phyloP scores from a whole-genome alignment of 1,284 basidiomycete genomes.

The Xerocomus cyaneibrunnescens region DNA sequence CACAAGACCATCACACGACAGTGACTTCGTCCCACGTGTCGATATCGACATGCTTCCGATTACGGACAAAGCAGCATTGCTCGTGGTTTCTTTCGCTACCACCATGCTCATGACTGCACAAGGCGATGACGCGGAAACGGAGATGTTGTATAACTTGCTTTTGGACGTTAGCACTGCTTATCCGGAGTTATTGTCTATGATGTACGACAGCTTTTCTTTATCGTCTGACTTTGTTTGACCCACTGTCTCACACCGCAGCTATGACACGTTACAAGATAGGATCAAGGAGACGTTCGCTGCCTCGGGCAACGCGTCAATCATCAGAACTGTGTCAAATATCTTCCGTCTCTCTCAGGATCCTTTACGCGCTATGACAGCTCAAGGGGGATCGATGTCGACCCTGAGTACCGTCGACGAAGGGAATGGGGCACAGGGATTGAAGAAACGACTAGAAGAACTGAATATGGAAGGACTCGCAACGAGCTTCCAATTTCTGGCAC shows the following conservation, averaged over 20 bases:
- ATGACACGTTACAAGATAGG: slow-evolving; percentile 76
- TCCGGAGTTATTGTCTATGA: slow-evolving; percentile 74
- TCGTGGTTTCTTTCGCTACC: slow-evolving; percentile 73
- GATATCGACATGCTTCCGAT: slow-evolving; percentile 63
- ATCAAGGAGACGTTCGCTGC: slow-evolving; percentile 76
- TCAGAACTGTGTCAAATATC: slow-evolving; percentile 70
- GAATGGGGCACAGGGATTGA: slow-evolving; percentile 26
- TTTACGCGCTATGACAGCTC: slow-evolving; percentile 39
- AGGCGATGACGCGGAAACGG: slow-evolving; percentile 78
- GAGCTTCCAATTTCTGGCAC: slow-evolving; percentile 65
- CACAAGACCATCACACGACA: slow-evolving; percentile 43
- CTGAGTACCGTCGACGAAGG: slow-evolving; percentile 62
- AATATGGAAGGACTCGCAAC: slow-evolving; percentile 70
- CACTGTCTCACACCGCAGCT: slow-evolving; percentile 44
- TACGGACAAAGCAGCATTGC: slow-evolving; percentile 66
- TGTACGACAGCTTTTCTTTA: slow-evolving; percentile 48
- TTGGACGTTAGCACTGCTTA: slow-evolving; percentile 70
- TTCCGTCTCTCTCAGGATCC: slow-evolving; percentile 68
- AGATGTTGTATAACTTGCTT: slow-evolving; percentile 76
- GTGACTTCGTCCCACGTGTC: slow-evolving; percentile 52
- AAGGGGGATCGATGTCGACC: slow-evolving; percentile 59
- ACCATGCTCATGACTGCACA: slow-evolving; percentile 79
- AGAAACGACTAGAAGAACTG: slow-evolving; percentile 55
- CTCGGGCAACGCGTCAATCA: slow-evolving; percentile 70
- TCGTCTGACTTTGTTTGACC: slow-evolving; percentile 8